A percentile compares a stretch with the other conserved stretches of the same genome.
phyloP scores from a whole-genome alignment of 2,329 filamentous ascomycete genomes.

The Aspergillus sp. region DNA sequence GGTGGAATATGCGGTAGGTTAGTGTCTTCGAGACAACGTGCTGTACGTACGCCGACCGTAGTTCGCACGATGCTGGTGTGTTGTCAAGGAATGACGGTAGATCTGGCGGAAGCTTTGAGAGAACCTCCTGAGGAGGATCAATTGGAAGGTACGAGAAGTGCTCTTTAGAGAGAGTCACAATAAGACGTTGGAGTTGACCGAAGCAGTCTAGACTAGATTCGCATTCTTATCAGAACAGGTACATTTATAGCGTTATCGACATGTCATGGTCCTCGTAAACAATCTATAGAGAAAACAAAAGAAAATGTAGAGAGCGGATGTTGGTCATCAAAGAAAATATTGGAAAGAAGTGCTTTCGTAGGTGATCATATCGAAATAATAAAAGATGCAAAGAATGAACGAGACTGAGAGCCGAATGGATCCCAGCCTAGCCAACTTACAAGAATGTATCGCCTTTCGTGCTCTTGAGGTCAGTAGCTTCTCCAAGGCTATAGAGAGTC shows the following conservation, averaged over 20 bases:
- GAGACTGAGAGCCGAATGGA: conserved; percentile 16
- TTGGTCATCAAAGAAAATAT: conserved; percentile 13
- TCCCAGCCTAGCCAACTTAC: conserved; percentile 42
- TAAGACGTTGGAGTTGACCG: conserved; percentile 51
- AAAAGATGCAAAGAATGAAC: conserved; percentile 14
- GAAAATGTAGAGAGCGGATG: conserved; percentile 17
- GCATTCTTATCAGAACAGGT: conserved; percentile 43
- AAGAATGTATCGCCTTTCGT: conserved; percentile 51
- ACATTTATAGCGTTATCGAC: conserved; percentile 39
- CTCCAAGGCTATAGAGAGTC: conserved; percentile 50
- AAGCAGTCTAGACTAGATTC: conserved; percentile 53
- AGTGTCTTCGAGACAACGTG: conserved; percentile 58
- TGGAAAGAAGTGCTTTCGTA: conserved; percentile 14
- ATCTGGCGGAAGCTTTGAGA: conserved; percentile 52
- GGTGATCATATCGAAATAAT: conserved; percentile 9
- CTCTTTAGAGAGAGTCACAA: conserved; percentile 52
- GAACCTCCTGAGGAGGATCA: conserved; percentile 50
- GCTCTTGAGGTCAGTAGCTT: conserved; percentile 52
- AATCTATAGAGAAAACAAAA: conserved; percentile 22
- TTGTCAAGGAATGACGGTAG: conserved; percentile 57
- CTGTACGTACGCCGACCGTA: conserved; percentile 55
- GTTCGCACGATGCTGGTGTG: conserved; percentile 51
- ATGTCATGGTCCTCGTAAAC: conserved; percentile 26
- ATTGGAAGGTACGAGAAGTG: conserved; percentile 54
- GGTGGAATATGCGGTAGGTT: conserved; percentile 57